Evolutionary conservation across 2,329 filamentous ascomycete species (phyloP).

Genomic region (Amylocarpus encephaloides): DNA sequence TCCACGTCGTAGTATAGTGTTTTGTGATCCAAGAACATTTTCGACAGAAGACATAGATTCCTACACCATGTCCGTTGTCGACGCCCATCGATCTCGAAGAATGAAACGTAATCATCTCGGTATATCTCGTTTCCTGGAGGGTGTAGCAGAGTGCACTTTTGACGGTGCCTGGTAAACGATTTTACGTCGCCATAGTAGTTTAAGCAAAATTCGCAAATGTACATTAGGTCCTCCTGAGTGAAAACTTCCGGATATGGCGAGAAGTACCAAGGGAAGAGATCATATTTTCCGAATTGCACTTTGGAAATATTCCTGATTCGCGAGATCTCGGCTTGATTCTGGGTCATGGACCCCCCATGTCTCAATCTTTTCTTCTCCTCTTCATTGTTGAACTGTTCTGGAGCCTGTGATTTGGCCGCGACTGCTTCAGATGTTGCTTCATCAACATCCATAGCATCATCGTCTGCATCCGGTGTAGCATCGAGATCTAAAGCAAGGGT

Average conservation of each 20-base stretch:
- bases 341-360: slow-evolving; percentile 95
- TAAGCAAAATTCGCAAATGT: slow-evolving; percentile 95
- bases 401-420: slow-evolving; percentile 31
- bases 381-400: slow-evolving; percentile 60
- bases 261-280: slow-evolving; percentile 98
- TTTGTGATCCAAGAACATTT: slow-evolving; percentile 96
- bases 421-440: slow-evolving; percentile 37
- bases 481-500: slow-evolving; percentile 25
- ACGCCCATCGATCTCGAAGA: slow-evolving; percentile 94
- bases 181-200: slow-evolving; percentile 81
- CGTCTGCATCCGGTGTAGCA: slow-evolving; percentile 28
- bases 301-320: slow-evolving; percentile 91
- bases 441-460: slow-evolving; percentile 46
- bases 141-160: slow-evolving; percentile 85
- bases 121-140: slow-evolving; percentile 98
- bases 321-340: slow-evolving; percentile 94
- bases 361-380: slow-evolving; percentile 95
- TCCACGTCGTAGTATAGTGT: slow-evolving; percentile 99
- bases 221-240: slow-evolving; percentile 81
- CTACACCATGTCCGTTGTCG: slow-evolving; percentile 94
- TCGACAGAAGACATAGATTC: slow-evolving; percentile 88
- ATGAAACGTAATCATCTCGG: slow-evolving; percentile 85
- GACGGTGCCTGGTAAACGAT: slow-evolving; percentile 76
- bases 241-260: slow-evolving; percentile 91
- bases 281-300: slow-evolving; percentile 86